Conservation (phyloP, 2,329 filamentous ascomycete genomes). For the Annulohypoxylon truncatum region DNA sequence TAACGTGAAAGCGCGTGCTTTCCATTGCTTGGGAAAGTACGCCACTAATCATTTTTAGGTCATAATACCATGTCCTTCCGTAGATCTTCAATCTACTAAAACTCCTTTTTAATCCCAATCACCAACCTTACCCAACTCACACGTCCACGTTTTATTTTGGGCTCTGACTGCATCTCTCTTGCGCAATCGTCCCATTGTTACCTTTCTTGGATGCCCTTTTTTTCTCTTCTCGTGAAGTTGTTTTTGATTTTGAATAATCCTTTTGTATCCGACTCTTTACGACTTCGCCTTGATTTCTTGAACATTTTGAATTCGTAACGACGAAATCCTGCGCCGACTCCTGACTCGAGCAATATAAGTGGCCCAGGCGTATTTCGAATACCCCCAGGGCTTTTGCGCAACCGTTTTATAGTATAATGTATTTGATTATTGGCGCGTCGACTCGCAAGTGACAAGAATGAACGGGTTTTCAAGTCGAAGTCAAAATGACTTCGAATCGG, state of each 20-base stretch:
- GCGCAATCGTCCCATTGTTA: slow-evolving; percentile 1
- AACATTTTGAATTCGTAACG: neutral
- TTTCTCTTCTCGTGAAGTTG: neutral
- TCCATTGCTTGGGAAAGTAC: slow-evolving; percentile 13
- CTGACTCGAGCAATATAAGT: slow-evolving; percentile 12
- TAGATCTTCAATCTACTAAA: slow-evolving; percentile 26
- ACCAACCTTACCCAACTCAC: slow-evolving; percentile 13
- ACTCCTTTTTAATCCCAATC: slow-evolving; percentile 35
- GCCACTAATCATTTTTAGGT: slow-evolving; percentile 28
- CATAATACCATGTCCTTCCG: slow-evolving; percentile 12
- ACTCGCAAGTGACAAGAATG: slow-evolving; percentile 45
- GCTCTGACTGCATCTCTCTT: slow-evolving; percentile 15
- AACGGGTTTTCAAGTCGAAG: slow-evolving; percentile 42
- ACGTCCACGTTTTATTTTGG: slow-evolving; percentile 21
- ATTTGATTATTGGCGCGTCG: slow-evolving; percentile 33
- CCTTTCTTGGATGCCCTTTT: slow-evolving; percentile 12
- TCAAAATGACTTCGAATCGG: slow-evolving; percentile 44
- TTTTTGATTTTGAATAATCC: slow-evolving; percentile 9
- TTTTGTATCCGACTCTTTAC: neutral
- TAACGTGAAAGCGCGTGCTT: slow-evolving; percentile 26
- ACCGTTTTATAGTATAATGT: slow-evolving; percentile 42
- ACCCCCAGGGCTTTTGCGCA: neutral
- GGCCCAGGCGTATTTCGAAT: neutral
- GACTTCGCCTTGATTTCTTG: neutral
- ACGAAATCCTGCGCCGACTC: slow-evolving; percentile 23